phyloP scores from a whole-genome alignment of 805 yeast genomes.

The Candida patagonica region DNA sequence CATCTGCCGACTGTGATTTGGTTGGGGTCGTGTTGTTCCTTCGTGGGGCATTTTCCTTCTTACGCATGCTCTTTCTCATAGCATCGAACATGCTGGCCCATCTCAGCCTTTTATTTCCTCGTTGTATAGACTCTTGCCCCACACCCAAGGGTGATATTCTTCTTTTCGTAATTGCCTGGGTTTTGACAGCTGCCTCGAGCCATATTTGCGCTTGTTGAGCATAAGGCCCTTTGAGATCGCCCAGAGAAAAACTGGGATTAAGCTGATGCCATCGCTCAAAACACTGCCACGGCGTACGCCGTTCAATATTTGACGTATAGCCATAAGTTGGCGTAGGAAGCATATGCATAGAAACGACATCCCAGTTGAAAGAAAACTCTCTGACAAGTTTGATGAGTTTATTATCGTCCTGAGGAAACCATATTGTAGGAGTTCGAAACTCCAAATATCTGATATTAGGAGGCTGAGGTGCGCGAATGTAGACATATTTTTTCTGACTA shows the following conservation, averaged over 20 bases:
- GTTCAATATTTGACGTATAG: conserved; percentile 79
- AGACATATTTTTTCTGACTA: conserved; percentile 17
- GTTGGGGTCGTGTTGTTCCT: conserved; percentile 38
- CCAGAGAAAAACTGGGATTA: conserved; percentile 76
- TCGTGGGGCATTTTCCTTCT: conserved; percentile 68
- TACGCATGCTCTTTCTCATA: conserved; percentile 78
- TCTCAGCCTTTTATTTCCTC: conserved; percentile 83
- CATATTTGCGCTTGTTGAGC: conserved; percentile 81
- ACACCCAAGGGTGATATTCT: conserved; percentile 89
- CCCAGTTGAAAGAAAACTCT: conserved; percentile 90
- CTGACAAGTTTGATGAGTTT: conserved; percentile 70
- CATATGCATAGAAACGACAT: conserved; percentile 73
- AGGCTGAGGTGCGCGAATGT: conserved; percentile 80
- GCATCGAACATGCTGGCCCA: conserved; percentile 99
- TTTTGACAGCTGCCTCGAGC: conserved; percentile 84
- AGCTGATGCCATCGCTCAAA: conserved; percentile 92
- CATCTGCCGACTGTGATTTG: conserved; percentile 26
- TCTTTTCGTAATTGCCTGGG: conserved; percentile 79
- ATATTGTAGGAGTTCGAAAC: conserved; percentile 81
- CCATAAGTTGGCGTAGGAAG: conserved; percentile 55
- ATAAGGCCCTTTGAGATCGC: conserved; percentile 80
- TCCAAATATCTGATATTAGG: conserved; percentile 77
- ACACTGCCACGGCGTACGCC: conserved; percentile 98
- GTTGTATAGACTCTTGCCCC: conserved; percentile 82
- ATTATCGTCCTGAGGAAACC: conserved; percentile 93